Conservation (phyloP, 164 flowering plant genomes). For the Akebia trifoliata region DNA sequence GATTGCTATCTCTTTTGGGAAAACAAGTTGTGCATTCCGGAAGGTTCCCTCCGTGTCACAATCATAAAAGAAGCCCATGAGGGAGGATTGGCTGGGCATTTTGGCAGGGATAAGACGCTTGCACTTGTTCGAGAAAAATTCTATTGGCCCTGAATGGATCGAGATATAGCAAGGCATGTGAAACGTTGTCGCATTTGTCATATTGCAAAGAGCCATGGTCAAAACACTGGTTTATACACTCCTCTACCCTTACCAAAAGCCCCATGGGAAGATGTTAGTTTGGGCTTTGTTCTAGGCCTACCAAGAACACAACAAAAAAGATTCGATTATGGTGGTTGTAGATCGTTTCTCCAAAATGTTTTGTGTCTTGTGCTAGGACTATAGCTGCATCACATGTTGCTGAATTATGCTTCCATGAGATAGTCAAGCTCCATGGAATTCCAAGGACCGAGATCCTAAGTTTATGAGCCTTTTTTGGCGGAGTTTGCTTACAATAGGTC, state of each 20-base stretch:
- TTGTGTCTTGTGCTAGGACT: conserved; percentile 4
- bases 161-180: conserved; percentile 4
- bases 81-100: conserved; percentile 17
- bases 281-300: conserved; percentile 11
- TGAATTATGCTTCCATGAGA: conserved; percentile 3
- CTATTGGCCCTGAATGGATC: conserved; percentile 13
- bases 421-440: conserved; percentile 8
- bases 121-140: conserved; percentile 11
- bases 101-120: conserved; percentile 18
- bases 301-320: conserved; percentile 5
- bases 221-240: conserved; percentile 13
- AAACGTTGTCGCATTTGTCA: conserved; percentile 14
- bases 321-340: conserved; percentile 7
- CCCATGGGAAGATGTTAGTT: conserved; percentile 17
- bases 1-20: conserved; percentile 12
- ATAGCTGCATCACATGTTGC: background rate
- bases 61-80: conserved; percentile 15
- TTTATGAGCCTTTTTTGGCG: conserved; percentile 13
- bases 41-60: background rate
- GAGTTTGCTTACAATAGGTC: conserved; percentile 6
- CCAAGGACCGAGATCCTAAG: conserved; percentile 9
- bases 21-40: background rate
- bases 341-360: conserved; percentile 6
- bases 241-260: conserved; percentile 7
- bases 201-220: background rate